Percentiles rank a stretch among this genome's conserved stretches.
These are phyloP conservation scores for Oldenlandia corymbosa DNA, from an alignment of 257 asterid species.

Conservation along the genomic window DNA sequence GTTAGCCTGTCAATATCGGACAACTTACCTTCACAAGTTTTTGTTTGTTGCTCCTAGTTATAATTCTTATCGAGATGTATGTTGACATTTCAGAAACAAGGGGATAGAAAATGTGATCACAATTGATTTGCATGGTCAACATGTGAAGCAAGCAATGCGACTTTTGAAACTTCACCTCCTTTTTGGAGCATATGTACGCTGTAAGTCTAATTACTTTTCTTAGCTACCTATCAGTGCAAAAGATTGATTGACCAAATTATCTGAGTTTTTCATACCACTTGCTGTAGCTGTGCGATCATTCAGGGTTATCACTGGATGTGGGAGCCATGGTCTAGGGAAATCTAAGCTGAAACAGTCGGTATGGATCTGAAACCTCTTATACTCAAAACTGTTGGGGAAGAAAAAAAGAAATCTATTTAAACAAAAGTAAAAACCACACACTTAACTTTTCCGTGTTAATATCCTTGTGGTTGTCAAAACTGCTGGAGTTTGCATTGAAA, in stretches of 20 bases:
- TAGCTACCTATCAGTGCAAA: neutral
- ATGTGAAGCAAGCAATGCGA: slow-evolving; percentile 80
- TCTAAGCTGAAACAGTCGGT: slow-evolving; percentile 83
- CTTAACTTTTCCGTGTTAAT: neutral
- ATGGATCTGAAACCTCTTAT: slow-evolving; percentile 15
- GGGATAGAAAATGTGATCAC: slow-evolving; percentile 65
- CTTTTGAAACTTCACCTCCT: slow-evolving; percentile 92
- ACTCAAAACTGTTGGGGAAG: too few species aligned
- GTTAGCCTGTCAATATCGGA: slow-evolving; percentile 30
- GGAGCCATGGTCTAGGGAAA: slow-evolving; percentile 87
- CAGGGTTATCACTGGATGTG: slow-evolving; percentile 93
- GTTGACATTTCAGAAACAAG: slow-evolving; percentile 62
- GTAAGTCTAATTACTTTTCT: slow-evolving; percentile 41
- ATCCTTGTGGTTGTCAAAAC: too few species aligned
- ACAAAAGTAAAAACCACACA: neutral
- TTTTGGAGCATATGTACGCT: slow-evolving; percentile 85
- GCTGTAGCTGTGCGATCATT: slow-evolving; percentile 70
- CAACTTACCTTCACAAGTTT: neutral
- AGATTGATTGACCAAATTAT: neutral
- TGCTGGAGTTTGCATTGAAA: neutral
- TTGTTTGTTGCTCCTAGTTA: neutral
- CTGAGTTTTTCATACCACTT: slow-evolving; percentile 9
- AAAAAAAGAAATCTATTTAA: too few species aligned
- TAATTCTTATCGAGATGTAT: slow-evolving; percentile 10
- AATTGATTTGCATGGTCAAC: slow-evolving; percentile 96